These are phyloP conservation scores for Backusella tuberculispora DNA, from an alignment of 192 early-diverging fungal genomes.

Conservation along the genomic window DNA sequence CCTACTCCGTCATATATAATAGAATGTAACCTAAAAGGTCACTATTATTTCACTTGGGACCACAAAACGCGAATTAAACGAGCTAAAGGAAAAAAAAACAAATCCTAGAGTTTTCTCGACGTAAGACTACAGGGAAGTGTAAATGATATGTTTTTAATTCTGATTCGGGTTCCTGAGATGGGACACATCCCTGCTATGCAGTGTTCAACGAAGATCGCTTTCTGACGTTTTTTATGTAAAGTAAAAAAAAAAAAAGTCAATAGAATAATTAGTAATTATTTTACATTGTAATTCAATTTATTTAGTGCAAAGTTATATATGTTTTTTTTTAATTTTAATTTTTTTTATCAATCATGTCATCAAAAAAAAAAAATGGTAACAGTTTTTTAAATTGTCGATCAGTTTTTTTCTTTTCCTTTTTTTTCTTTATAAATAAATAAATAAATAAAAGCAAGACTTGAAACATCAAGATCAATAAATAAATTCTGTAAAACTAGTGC, in stretches of 20 bases:
- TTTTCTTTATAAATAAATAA: not conserved
- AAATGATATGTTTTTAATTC: not conserved
- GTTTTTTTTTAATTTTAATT: no score
- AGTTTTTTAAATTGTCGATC: constrained; percentile 4
- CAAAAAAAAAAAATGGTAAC: no score
- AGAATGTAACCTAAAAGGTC: not conserved
- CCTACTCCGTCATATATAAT: not conserved
- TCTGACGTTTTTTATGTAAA: no score
- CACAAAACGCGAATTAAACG: not conserved
- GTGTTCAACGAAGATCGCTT: no score
- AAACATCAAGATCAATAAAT: not conserved
- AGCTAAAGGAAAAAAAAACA: not conserved
- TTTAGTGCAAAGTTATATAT: no score
- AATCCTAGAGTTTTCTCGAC: not conserved
- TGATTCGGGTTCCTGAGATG: not conserved
- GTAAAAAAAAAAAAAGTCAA: no score
- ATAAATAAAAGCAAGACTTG: not conserved
- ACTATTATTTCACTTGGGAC: not conserved
- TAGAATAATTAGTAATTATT: no score
- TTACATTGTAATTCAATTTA: no score
- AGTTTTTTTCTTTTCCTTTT: not conserved
- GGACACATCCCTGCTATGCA: not conserved
- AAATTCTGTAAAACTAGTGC: no score
- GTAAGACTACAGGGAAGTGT: not conserved
- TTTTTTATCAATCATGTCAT: no score